Percentiles rank a stretch among this genome's conserved stretches.
phyloP scores from a whole-genome alignment of 164 flowering plant species.

The Berberis vulgaris region DNA sequence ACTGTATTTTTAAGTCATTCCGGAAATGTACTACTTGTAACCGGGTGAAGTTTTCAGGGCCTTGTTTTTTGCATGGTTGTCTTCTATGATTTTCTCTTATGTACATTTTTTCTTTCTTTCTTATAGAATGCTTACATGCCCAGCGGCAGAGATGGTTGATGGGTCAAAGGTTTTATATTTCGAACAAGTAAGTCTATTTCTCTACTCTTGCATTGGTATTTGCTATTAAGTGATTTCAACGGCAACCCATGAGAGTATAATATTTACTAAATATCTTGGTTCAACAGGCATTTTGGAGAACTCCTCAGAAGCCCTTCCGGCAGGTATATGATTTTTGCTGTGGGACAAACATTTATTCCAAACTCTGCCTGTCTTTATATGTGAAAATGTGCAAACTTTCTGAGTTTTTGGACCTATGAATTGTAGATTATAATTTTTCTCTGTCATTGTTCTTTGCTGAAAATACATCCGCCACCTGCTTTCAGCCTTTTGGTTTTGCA shows the following conservation, averaged over 20 bases:
- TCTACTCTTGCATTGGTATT: not conserved
- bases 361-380: too few species aligned
- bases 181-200: slow-evolving; percentile 51
- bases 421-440: too few species aligned
- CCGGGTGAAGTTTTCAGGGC: not conserved
- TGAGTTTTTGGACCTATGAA: too few species aligned
- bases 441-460: too few species aligned
- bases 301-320: slow-evolving; percentile 94
- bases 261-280: slow-evolving; percentile 10
- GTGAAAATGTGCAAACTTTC: too few species aligned
- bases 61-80: not conserved
- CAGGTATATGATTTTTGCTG: slow-evolving; percentile 38
- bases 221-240: not conserved
- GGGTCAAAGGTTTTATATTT: slow-evolving; percentile 78
- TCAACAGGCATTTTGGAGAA: slow-evolving; percentile 92
- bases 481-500: too few species aligned
- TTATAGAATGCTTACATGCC: slow-evolving; percentile 82
- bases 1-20: too few species aligned
- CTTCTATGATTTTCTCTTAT: not conserved
- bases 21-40: too few species aligned
- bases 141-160: slow-evolving; percentile 94
- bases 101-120: not conserved
- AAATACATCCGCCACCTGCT: too few species aligned
- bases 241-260: not conserved
- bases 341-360: not conserved